Evolutionary conservation across 108 stramenopile species (phyloP), one percentile per base, ranked within the genome.

Genomic region (Nitzschia sp.): DNA sequence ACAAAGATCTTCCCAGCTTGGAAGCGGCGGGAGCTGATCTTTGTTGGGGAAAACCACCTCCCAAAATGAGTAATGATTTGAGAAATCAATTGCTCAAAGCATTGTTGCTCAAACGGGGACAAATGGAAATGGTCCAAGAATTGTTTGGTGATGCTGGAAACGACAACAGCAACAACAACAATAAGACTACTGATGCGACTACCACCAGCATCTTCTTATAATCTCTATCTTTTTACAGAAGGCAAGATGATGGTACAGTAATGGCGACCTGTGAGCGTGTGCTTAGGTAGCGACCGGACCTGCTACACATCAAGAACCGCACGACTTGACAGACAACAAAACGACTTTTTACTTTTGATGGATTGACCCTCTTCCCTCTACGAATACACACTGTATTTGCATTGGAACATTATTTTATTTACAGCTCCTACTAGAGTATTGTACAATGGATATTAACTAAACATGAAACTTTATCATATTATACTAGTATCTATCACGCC

Each of bases 1-100:
- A 57, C 6, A 58, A 84, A 48, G 82, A 90, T 63, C 19, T 53
- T 63, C 63, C 55, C 0, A 57, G 46, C 47, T 56, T 90, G 1
- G 61, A 73, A 57, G 45, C 66, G 33, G 76, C 79, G 45, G 83
- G 85, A 17, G 86, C 76, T 22, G 85, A 86, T 44, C 34, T 85
- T 26, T 46, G 77, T 34, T 90, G 84, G 82, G 50, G 73, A 26
- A 87, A 87, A 46, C 89, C 89, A 28, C 89, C 89, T 23, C 89
- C 89, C n/a, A 53, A 60, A 34, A 77, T 90, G 81, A 66, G 75
- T 63, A 57, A 6, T 2, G 46, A 50, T 3, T 63, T 85, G 33
- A 68, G 84, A 26, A 76, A 83, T 45, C 56, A 82, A 13, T 32
- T 87, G 21, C 53, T 87, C 34, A 50, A 75, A 36, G 36, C 19